These are phyloP conservation scores for Ascochyta pisi DNA, from an alignment of 2,329 filamentous ascomycete genomes.

Conservation along the genomic window DNA sequence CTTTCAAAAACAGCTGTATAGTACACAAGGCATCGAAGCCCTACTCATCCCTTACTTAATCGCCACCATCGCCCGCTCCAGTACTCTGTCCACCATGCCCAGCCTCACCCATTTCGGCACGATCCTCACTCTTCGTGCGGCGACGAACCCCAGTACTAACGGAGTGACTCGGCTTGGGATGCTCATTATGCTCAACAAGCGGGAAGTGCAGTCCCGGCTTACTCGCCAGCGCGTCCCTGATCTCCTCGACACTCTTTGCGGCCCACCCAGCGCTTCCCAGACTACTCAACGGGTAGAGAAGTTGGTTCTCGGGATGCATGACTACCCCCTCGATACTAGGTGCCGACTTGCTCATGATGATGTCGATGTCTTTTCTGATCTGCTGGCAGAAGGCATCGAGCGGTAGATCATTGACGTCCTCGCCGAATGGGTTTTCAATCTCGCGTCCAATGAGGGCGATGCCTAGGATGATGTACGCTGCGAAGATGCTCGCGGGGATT, in stretches of 20 bases:
- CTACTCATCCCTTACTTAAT: not conserved
- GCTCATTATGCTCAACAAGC: constrained; percentile 17
- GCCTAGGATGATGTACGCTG: constrained; percentile 83
- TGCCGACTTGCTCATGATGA: constrained; percentile 67
- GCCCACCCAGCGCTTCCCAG: constrained; percentile 47
- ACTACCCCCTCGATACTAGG: constrained; percentile 61
- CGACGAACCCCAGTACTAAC: constrained; percentile 8
- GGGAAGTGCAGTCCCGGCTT: constrained; percentile 36
- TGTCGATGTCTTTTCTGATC: constrained; percentile 74
- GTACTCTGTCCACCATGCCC: constrained; percentile 4
- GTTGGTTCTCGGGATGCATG: constrained; percentile 55
- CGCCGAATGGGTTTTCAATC: constrained; percentile 85
- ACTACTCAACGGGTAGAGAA: constrained; percentile 61
- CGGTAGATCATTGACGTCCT: constrained; percentile 77
- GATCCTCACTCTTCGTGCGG: constrained; percentile 15
- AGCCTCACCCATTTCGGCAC: constrained; percentile 23
- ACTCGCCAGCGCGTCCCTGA: constrained; percentile 49
- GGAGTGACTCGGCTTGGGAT: constrained; percentile 13
- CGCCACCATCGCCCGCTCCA: constrained; percentile 11
- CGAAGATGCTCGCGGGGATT: constrained; percentile 74
- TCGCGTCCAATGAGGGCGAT: constrained; percentile 78
- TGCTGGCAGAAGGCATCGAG: constrained; percentile 75
- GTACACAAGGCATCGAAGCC: not conserved
- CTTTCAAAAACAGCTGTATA: too few relatives aligned
- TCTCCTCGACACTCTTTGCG: constrained; percentile 45